Base-by-base conservation (phyloP, 495 filamentous ascomycete species). In the Hypoxylon cercidicola region DNA sequence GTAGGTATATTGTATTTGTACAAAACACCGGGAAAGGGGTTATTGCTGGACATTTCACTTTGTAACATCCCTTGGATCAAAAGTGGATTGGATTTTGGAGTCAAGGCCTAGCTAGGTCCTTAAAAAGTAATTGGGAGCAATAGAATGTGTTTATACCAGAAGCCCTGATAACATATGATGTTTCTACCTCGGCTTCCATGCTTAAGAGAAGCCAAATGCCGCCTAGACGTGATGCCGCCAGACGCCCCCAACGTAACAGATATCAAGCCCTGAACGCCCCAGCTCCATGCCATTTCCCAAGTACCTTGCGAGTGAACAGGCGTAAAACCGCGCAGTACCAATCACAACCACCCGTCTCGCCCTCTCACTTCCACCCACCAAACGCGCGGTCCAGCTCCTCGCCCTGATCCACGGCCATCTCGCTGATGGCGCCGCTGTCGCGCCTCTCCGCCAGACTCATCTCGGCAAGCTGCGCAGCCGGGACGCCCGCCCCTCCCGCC, bases 381-480 rank as follows among this genome's bases (percentile, higher is more conserved):
- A 97, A 98, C 41, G 89, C 93, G 61, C 92, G 79, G 81, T 99
- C 94, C 63, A 99, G 73, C 76, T 96, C 90, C 63, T 89, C 90
- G 4, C 92, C 94, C 62, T 88, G 77, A 13, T 84, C 80, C 4
- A 83, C 82, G 3, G 76, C 77, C 77, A 83, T 77, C 78, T 71
- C 82, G 70, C 76, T 70, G 43, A 75, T 56, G 35, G 16, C 50
- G 12, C 50, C 73, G 11, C 69, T 74, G 11, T 74, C 75, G 15
- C 76, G 67, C 54, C 80, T 18, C 1, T 47, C 82, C 2, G 77
- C 75, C 23, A 67, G 59, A 48, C 74, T 73, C 70, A 70, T 66
- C 69, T 71, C 55, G 20, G 63, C 71, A 51, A 79, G 16, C 48
- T 59, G 41, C 46, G 21, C 59, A 0, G 53, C 60, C 34, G 43